Base-by-base conservation (phyloP, 2,329 filamentous ascomycete genomes). In the Stachybotrys chlorohalonatus region DNA sequence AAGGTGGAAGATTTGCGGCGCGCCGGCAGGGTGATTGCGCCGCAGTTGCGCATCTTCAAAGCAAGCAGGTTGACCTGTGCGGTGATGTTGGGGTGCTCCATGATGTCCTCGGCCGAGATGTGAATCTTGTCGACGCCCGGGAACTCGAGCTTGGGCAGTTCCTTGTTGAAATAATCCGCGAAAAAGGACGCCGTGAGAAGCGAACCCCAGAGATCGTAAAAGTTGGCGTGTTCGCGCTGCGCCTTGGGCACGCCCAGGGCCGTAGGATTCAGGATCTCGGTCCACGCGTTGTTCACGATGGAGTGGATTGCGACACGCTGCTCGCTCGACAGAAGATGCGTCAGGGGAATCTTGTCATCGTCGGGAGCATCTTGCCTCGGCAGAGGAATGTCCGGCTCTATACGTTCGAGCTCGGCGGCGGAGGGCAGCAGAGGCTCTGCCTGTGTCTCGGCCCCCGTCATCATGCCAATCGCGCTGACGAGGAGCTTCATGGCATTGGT, bases 181-280 rank as follows among this genome's bases (percentile, higher is more conserved):
- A 81, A 69, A 57, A 75, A 68, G 7, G 74, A 67, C 0, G 78
- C 78, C 0, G 78, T 72, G 47, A 81, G 68, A 24, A 80, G 66
- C 1, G 75, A 76, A 7, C 74, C 74, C 66, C 75, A 78, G 11
- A 80, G 70, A 50, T 78, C 73, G 60, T 76, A 81, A 62, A 81
- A 81, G 0, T 75, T 72, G 0, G 76, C 72, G 1, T 71, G 70
- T 39, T 74, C 72, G 5, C 77, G 65, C 48, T 75, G 67, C 1
- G 64, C 63, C n/a, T 73, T 68, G 0, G 75, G 67, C 0, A 78
- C 68, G 8, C 69, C 69, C 3, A 74, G 61, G 0, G 65, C 58
- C 0, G 69, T 60, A 0, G 75, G 70, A 31, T 74, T 70, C 6
- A 81, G 68, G 3, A 76, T 65, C 3, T 71, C 63, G 1, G 70